phyloP scores from a whole-genome alignment of 495 filamentous ascomycete genomes.

The Penicillium coffeae region DNA sequence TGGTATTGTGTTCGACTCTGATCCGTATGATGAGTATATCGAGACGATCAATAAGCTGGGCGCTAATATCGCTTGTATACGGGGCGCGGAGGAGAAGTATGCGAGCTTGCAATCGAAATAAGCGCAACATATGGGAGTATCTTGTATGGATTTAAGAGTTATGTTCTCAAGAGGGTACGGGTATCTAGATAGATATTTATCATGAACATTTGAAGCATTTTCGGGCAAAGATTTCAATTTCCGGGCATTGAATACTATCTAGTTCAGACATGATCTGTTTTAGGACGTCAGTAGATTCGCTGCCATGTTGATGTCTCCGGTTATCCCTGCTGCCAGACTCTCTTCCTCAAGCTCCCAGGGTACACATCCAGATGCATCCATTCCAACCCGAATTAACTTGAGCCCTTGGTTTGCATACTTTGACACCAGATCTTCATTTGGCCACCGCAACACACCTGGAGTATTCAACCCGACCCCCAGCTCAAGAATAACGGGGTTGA shows the following conservation, averaged over 20 bases:
- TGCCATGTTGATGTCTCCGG: conserved; percentile 3
- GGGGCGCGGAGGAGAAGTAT: conserved; percentile 75
- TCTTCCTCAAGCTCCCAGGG: conserved; percentile 22
- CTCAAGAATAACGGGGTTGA: conserved; percentile 17
- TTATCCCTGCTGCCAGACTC: conserved; percentile 15
- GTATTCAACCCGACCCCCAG: conserved; percentile 27
- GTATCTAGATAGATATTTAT: neutral
- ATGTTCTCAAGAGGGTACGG: too few species aligned
- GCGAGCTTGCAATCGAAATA: conserved; percentile 40
- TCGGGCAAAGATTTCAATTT: neutral
- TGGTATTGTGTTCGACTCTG: conserved; percentile 95
- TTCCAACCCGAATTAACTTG: conserved; percentile 18
- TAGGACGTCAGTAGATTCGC: neutral
- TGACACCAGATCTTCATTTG: conserved; percentile 23
- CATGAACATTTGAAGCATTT: neutral
- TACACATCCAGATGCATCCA: conserved; percentile 23
- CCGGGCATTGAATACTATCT: neutral
- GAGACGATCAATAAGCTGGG: conserved; percentile 97
- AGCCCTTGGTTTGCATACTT: conserved; percentile 3
- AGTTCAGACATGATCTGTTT: neutral
- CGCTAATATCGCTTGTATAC: conserved; percentile 83
- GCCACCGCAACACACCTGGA: conserved; percentile 23
- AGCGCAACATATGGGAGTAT: neutral
- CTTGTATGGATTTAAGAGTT: too few species aligned
- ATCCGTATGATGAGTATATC: conserved; percentile 88